Base-by-base conservation (phyloP, 2,329 filamentous ascomycete species). In the Colletotrichum australisinense region DNA sequence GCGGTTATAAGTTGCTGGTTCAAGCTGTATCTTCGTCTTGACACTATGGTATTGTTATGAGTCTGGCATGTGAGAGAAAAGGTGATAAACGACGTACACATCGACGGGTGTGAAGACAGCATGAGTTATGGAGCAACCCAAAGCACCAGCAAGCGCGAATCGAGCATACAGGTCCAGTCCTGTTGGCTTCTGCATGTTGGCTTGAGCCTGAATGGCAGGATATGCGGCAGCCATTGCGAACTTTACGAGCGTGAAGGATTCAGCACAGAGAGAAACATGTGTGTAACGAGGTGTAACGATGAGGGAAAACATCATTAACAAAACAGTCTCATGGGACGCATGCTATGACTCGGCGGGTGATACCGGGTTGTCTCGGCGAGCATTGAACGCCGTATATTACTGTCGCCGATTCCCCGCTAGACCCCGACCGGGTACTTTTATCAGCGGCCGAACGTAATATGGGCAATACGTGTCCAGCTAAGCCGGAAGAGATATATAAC, bases 111-210 rank as follows among this genome's bases (percentile, higher is more conserved):
- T 99, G 81, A 98, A 92, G 83, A 90, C 93, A 86, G 95, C 97
- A 91, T 99, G 97, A 83, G 97, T 99, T 87, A 98, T 88, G 80
- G 95, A 96, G 87, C 97, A 98, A 92, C 97, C 98, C 89, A 98
- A 88, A 80, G 97, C 97, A 88, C 97, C 97, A 81, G 97, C 95
- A 81, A 99, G 93, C 86, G 97, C 96, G 88, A 98, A 98, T 86
- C 95, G 92, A 80, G 94, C 94, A 92, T 49, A 49, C 0, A 49
- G 4, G 11, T 49, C 19, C 19, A 49, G 19, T 12, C 52, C 24
- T 5, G 14, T 24, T 7, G 52, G 24, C 12, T 28, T 55, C 5
- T 55, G 22, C 22, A 55, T 55, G 52, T n/a, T 26, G 52, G 52
- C 5, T 55, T 26, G 52, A 22, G 52, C 52, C 24, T 5, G 52